Evolutionary conservation across 2,329 filamentous ascomycete genomes (phyloP), one percentile per base, ranked within the genome.

Genomic region (Trichoderma aggressivum): DNA sequence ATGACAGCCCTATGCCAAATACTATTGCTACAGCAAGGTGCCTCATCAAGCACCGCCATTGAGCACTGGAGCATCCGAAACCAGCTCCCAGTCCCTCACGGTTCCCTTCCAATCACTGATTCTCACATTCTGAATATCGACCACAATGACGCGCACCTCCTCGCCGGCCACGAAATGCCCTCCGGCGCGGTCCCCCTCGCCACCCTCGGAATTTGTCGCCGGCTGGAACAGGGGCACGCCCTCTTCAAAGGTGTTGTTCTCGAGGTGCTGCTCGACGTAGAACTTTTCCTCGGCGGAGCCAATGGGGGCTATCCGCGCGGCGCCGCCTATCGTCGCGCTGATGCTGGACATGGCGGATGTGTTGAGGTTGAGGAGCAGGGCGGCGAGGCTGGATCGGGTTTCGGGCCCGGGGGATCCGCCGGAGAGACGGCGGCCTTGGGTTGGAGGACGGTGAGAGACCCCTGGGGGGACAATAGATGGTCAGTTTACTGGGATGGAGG

Each of bases 71-170:
- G 71, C 79, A 32, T 79, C 78, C n/a, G 82, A 78, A 3, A 81
- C 80, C 72, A 88, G 77, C 1, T 86, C 86, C 83, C 85, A 98
- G 79, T 98, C 95, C 76, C 92, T 89, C 5, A 98, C 94, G 16
- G 90, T 89, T n/a, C 96, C 95, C 84, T 97, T 97, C 92, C 92
- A 97, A 80, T 97, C 96, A 74, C 92, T 94, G 76, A 97, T 97
- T 77, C 94, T 88, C 62, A 96, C 94, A 79, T 94, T 93, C 76
- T 87, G 88, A 75, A 98, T 93, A 76, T 87, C 89, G 8, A 98
- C 96, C 7, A 95, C 88, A 39, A 98, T 93, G 7, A 98, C 94
- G 62, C 92, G 87, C 2, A 97, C 94, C 79, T 96, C 92, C 77
- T 94, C 92, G 3, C 91, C 92, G 47, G 91, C 91, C 55, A 97